These are phyloP conservation scores for Colletotrichum sp. DNA, from an alignment of 2,329 filamentous ascomycete species.

Conservation along the genomic window DNA sequence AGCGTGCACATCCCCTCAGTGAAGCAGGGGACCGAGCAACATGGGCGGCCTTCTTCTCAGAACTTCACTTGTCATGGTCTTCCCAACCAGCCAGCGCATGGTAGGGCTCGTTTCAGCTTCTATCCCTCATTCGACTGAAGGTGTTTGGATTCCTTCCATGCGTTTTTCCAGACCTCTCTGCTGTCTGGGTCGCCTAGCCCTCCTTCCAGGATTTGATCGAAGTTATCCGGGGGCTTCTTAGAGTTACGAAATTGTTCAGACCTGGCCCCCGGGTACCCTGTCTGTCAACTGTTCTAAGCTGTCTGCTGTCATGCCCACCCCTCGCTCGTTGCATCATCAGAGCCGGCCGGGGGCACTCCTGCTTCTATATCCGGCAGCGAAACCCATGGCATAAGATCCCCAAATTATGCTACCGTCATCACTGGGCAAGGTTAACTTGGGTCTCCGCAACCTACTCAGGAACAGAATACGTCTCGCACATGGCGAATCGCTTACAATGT, in stretches of 20 bases:
- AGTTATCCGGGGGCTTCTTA: slow-evolving; percentile 28
- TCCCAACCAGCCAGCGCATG: slow-evolving; percentile 40
- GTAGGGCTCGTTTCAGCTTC: slow-evolving; percentile 50
- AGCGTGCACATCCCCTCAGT: slow-evolving; percentile 2
- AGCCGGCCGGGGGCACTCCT: slow-evolving; percentile 42
- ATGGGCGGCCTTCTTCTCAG: slow-evolving; percentile 25
- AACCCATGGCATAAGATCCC: slow-evolving; percentile 61
- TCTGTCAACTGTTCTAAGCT: slow-evolving; percentile 36
- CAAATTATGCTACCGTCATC: slow-evolving; percentile 63
- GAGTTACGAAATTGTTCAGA: slow-evolving; percentile 36
- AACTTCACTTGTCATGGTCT: slow-evolving; percentile 43
- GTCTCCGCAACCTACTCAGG: slow-evolving; percentile 47
- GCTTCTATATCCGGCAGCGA: slow-evolving; percentile 58
- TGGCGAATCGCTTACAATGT: slow-evolving; percentile 48
- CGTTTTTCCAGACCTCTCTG: slow-evolving; percentile 39
- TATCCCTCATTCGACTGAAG: slow-evolving; percentile 37
- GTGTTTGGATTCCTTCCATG: slow-evolving; percentile 45
- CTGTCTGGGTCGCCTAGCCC: slow-evolving; percentile 24
- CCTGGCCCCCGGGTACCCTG: slow-evolving; percentile 30
- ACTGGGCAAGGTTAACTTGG: slow-evolving; percentile 48
- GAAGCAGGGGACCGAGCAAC: slow-evolving; percentile 14
- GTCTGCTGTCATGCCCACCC: slow-evolving; percentile 30
- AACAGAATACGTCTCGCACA: slow-evolving; percentile 54
- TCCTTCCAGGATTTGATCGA: slow-evolving; percentile 32
- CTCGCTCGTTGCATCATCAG: slow-evolving; percentile 46